Base-by-base conservation (phyloP, 305 asterid species). In the Salvia sclarea region DNA sequence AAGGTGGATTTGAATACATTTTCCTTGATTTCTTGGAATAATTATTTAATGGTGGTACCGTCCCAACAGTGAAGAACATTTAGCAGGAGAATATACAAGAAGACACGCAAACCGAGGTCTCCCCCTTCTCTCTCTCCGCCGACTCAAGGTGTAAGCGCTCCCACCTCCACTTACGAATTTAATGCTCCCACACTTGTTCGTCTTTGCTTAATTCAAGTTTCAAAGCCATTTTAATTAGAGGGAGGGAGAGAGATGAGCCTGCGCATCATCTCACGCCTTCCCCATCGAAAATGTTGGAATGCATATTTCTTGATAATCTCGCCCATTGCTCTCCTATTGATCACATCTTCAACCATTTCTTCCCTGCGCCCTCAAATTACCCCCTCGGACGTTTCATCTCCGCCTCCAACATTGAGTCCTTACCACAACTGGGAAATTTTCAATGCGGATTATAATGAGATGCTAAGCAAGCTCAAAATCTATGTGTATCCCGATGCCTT, bases 371-470 rank as follows among this genome's bases (percentile, higher is more conserved):
- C 78, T 17, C 58, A 70, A 30, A 44, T 73, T 49, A 68, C 31
- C 14, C 45, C 50, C 69, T 47, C 57, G 44, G 62, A 0, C 20
- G 40, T 59, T 58, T 8, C 14, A 25, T 28, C 57, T 22, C 59
- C 74, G 9, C 65, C 69, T 1, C 72, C 38, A 17, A 13, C 62
- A 38, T 2, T 0, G 0, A 33, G 58, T 47, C 95, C 97, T 8
- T 90, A 90, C 61, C 80, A 88, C 80, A 65, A 86, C 64, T 88
- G 97, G 95, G 81, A 80, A 9, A 60, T 76, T 45, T 90, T 88
- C 69, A 61, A 68, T 16, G 58, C 76, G 9, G 94, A 90, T 53
- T 88, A 90, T 61, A 75, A 78, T 11, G 79, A 84, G 22, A 90
- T 90, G 97, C 11, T 84, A 43, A 74, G n/a, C 0, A 76, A 69